Base-by-base conservation (phyloP, 495 filamentous ascomycete species). In the Paragyromitra xinjiangensis region DNA sequence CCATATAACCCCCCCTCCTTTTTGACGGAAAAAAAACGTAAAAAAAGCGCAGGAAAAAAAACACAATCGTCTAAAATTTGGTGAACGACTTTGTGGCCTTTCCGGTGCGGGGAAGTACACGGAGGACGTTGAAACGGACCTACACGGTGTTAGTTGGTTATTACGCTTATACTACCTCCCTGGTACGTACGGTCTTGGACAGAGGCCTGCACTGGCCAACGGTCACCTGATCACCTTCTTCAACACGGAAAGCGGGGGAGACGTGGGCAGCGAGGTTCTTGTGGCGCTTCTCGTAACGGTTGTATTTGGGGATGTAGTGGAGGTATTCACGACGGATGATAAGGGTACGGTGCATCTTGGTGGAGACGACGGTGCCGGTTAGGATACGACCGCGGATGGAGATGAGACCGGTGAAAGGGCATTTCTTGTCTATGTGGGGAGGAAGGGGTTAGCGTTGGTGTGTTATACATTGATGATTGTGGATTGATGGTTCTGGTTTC, bases 321-420 rank as follows among this genome's bases (percentile, higher is more conserved):
- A 99, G 94, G 89, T 98, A 99, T 89, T 99, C 96, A 86, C 95
- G 93, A 86, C 95, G 96, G 90, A 99, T 97, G 89, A 98, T 90
- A 84, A 98, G 89, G 82, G 95, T 99, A 85, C 94, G 91, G 92
- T 98, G 94, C 94, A 98, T 98, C 92, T 98, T 98, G 85, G 96
- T 99, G 78, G 94, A 97, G 85, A 98, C 92, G 83, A 99, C 95
- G 85, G 93, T 96, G 83, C 95, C 95, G 84, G 95, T 97, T 80
- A 99, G 89, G 91, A 99, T 98, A 94, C 95, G 94, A 85, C 95
- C 95, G 88, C 95, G 95, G 89, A 98, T 98, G 81, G 94, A 97
- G 83, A 98, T 94, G 84, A 93, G 87, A 85, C 96, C 96, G 80
- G 93, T 97, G 91, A 98, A 99, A 82, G 95, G 95, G 91, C 95